phyloP scores from a whole-genome alignment of 805 yeast species.

The Blastobotrys americana region DNA sequence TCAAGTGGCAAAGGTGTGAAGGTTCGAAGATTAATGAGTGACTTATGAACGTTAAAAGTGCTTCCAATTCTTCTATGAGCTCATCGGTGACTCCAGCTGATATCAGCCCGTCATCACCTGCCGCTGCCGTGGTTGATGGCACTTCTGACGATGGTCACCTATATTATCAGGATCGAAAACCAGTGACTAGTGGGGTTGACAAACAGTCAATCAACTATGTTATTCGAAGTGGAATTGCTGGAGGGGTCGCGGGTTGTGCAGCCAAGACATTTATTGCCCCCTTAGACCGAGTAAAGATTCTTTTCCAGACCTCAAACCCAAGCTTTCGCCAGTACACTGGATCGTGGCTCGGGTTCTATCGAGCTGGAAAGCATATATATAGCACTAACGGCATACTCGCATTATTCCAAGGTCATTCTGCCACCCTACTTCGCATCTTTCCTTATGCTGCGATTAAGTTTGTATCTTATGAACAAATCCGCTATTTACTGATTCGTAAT shows the following conservation, averaged over 20 bases:
- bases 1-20: no score
- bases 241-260: constrained; percentile 93
- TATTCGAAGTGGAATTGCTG: constrained; percentile 79
- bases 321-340: constrained; percentile 77
- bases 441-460: constrained; percentile 97
- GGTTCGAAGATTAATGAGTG: no score
- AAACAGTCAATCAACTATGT: constrained; percentile 74
- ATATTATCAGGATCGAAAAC: not conserved
- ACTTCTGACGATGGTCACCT: not conserved
- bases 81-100: no score
- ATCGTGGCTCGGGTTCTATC: constrained; percentile 63
- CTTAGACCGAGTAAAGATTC: constrained; percentile 84
- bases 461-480: constrained; percentile 89
- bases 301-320: constrained; percentile 93
- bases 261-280: constrained; percentile 96
- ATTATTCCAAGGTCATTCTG: constrained; percentile 91
- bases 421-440: constrained; percentile 80
- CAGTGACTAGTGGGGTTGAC: constrained; percentile 34
- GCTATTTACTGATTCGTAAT: constrained; percentile 70
- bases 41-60: no score
- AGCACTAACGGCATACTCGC: constrained; percentile 67
- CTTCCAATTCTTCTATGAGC: no score
- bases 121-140: not conserved
- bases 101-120: no score
- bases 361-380: constrained; percentile 65